A percentile compares a stretch with the other conserved stretches of the same genome.
phyloP scores from a whole-genome alignment of 495 filamentous ascomycete genomes.

The Amphirosellinia nigrospora region DNA sequence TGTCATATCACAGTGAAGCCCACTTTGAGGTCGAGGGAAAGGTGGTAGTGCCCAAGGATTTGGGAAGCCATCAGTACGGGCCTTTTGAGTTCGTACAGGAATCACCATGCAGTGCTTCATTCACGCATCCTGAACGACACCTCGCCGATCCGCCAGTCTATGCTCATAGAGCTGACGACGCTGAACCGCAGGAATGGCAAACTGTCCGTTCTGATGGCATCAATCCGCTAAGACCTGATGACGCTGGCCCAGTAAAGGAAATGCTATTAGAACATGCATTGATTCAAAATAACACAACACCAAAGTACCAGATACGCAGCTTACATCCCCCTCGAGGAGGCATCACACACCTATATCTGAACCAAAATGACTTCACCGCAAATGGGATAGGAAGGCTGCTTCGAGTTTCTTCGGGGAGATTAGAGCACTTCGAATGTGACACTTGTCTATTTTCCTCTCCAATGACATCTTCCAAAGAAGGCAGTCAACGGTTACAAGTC shows the following conservation, averaged over 20 bases:
- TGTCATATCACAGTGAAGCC: slow-evolving; percentile 31
- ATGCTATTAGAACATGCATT: slow-evolving; percentile 33
- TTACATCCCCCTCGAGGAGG: slow-evolving; percentile 29
- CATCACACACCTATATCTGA: slow-evolving; percentile 53
- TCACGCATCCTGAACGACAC: slow-evolving; percentile 44
- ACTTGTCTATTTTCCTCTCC: slow-evolving; percentile 27
- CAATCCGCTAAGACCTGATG: slow-evolving; percentile 36
- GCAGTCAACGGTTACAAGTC: slow-evolving; percentile 31
- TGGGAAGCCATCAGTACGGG: slow-evolving; percentile 39
- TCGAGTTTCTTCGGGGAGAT: slow-evolving; percentile 38
- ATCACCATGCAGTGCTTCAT: slow-evolving; percentile 42
- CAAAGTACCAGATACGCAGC: slow-evolving; percentile 6
- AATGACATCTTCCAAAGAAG: not conserved
- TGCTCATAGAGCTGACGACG: slow-evolving; percentile 29
- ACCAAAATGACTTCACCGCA: slow-evolving; percentile 43
- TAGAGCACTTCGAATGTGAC: slow-evolving; percentile 55
- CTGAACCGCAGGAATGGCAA: slow-evolving; percentile 32
- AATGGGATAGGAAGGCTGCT: slow-evolving; percentile 41
- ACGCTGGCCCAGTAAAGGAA: slow-evolving; percentile 38
- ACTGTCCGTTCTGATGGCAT: slow-evolving; percentile 43
- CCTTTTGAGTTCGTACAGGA: slow-evolving; percentile 47
- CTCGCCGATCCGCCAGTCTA: slow-evolving; percentile 51
- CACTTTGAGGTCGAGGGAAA: slow-evolving; percentile 47
- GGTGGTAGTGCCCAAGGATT: slow-evolving; percentile 25
- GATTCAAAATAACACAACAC: not conserved